Evolutionary conservation across 169 alveolate genomes (phyloP).

Genomic region (Plasmodium relictum): DNA sequence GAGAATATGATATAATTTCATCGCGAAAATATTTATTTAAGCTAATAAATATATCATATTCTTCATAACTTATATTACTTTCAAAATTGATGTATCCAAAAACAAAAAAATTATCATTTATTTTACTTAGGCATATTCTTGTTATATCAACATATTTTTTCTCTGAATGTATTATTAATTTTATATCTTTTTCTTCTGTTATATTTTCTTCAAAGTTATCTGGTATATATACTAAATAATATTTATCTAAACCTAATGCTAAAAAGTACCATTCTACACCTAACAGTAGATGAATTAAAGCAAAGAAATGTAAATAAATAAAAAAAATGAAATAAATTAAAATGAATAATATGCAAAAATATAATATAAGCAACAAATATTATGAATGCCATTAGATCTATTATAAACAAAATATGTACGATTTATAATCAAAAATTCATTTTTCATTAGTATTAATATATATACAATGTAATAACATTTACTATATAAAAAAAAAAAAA

Average conservation of each 20-base stretch:
- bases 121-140: conserved; percentile 62
- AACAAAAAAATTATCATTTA: conserved; percentile 58
- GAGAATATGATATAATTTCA: conserved; percentile 57
- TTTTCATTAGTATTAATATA: too few species aligned
- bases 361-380: not conserved
- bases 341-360: not conserved
- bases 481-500: not conserved
- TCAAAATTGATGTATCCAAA: conserved; percentile 59
- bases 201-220: conserved; percentile 69
- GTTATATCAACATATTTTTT: conserved; percentile 66
- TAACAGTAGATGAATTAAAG: not conserved
- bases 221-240: conserved; percentile 58
- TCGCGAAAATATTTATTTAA: conserved; percentile 70
- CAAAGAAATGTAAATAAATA: not conserved
- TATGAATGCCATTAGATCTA: not conserved
- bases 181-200: conserved; percentile 45
- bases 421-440: too few species aligned
- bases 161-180: conserved; percentile 15
- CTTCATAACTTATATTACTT: conserved; percentile 23
- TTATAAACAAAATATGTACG: not conserved
- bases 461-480: too few species aligned
- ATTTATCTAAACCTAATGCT: conserved; percentile 49
- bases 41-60: conserved; percentile 65
- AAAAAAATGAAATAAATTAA: too few species aligned
- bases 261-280: conserved; percentile 67